phyloP scores from a whole-genome alignment of 2,329 filamentous ascomycete species.

The Curvularia hawaiiensis region DNA sequence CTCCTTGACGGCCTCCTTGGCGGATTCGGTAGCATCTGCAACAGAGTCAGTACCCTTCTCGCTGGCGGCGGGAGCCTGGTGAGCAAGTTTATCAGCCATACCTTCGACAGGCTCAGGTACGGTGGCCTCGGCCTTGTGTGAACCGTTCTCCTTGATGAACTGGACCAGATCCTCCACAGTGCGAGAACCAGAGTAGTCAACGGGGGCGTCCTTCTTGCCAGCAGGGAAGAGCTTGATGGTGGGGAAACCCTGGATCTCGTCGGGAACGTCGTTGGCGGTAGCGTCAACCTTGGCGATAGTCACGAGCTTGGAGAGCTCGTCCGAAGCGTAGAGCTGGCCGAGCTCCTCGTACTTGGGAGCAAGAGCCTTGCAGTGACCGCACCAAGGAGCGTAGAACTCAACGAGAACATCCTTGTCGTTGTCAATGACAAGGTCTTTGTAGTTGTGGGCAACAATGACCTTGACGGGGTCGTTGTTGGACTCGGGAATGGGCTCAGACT shows the following conservation, averaged over 20 bases:
- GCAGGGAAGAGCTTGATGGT: conserved; percentile 99
- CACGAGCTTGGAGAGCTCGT: conserved; percentile 62
- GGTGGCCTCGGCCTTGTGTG: conserved; percentile 74
- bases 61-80: conserved; percentile 49
- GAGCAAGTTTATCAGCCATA: conserved; percentile 45
- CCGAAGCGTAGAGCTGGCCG: conserved; percentile 59
- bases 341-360: conserved; percentile 72
- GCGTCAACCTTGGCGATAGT: conserved; percentile 90
- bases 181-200: conserved; percentile 87
- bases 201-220: conserved; percentile 80
- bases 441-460: conserved; percentile 90
- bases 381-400: conserved; percentile 96
- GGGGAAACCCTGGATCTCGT: conserved; percentile 96
- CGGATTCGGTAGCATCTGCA: conserved; percentile 45
- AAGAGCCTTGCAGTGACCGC: conserved; percentile 72
- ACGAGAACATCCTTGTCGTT: conserved; percentile 95
- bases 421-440: conserved; percentile 88
- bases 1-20: conserved; percentile 40
- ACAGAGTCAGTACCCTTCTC: conserved; percentile 44
- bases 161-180: conserved; percentile 88
- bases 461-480: conserved; percentile 87
- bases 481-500: conserved; percentile 96
- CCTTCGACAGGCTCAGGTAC: conserved; percentile 48
- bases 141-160: conserved; percentile 96
- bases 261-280: conserved; percentile 93